These are phyloP conservation scores for Rosellinia necatrix DNA, from an alignment of 2,329 filamentous ascomycete genomes.

Conservation along the genomic window DNA sequence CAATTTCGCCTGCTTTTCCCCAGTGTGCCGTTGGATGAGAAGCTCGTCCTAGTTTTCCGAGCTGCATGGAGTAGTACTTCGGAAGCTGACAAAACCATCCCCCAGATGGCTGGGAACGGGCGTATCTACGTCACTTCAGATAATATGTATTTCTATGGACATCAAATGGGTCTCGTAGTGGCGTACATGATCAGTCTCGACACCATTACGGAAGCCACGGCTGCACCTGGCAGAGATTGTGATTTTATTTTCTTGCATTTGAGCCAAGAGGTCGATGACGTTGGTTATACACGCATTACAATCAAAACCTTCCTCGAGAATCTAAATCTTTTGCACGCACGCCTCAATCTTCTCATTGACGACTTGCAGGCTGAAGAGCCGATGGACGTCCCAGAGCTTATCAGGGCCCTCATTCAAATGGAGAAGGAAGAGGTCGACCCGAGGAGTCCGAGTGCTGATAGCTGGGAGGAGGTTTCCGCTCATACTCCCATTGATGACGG, in stretches of 20 bases:
- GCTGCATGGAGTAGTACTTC: slow-evolving; percentile 76
- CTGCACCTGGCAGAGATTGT: slow-evolving; percentile 85
- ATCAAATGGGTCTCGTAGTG: slow-evolving; percentile 88
- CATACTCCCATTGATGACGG: slow-evolving; percentile 65
- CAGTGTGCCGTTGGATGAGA: slow-evolving; percentile 74
- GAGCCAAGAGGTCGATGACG: slow-evolving; percentile 63
- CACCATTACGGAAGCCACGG: slow-evolving; percentile 85
- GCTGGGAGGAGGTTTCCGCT: slow-evolving; percentile 83
- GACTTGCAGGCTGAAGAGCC: slow-evolving; percentile 76
- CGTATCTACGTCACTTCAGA: slow-evolving; percentile 86
- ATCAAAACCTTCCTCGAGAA: slow-evolving; percentile 94
- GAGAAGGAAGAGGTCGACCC: slow-evolving; percentile 65
- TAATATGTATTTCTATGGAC: slow-evolving; percentile 94
- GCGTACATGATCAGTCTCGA: slow-evolving; percentile 78
- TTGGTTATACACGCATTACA: slow-evolving; percentile 73
- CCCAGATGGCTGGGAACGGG: slow-evolving; percentile 66
- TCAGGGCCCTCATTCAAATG: slow-evolving; percentile 74
- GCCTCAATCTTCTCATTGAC: slow-evolving; percentile 84
- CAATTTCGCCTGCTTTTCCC: slow-evolving; percentile 95
- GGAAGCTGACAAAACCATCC: slow-evolving; percentile 48
- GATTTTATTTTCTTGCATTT: slow-evolving; percentile 90
- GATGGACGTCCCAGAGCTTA: slow-evolving; percentile 68
- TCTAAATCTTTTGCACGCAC: slow-evolving; percentile 76
- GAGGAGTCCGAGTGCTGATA: slow-evolving; percentile 77
- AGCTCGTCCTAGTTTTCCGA: slow-evolving; percentile 87